Base-by-base conservation (phyloP, 163 green algal genomes). In the Chlorella variabilis region DNA sequence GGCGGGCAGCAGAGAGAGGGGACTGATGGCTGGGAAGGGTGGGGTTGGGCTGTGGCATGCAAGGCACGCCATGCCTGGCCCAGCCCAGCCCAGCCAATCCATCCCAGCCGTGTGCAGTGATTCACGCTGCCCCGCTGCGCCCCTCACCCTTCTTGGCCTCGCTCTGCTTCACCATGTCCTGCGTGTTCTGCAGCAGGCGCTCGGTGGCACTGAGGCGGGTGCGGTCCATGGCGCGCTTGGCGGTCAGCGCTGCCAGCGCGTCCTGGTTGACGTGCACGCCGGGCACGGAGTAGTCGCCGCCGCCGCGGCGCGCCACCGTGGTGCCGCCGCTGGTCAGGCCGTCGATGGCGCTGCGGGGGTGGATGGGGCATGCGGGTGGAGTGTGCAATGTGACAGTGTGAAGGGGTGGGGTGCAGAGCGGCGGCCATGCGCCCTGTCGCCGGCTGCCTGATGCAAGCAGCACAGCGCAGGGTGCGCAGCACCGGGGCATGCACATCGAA, bases 161-260 rank as follows among this genome's bases (percentile, higher is more conserved):
- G 27, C 33, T 51, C 45, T 61, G n/a, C 51, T 81, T 80, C 34
- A 77, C 81, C 51, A 79, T 33, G 6, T 85, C 74, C 73, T 80
- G 81, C 54, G 73, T 69, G 39, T 62, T 61, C 65, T 85, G 62
- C 61, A 85, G 54, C 61, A 85, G 38, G 2, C 81, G 73, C 81
- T 85, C 73, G 29, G 71, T 78, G 73, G 78, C 39, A 39, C 38
- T 69, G 34, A 85, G 71, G 61, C 68, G 62, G 54, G 49, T 67
- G 61, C 71, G 80, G 62, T 85, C 62, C 21, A 84, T 21, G 39
- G 51, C 31, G 41, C 69, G 80, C 62, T 33, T 65, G 34, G 51
- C 61, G 56, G 71, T 81, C 61, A 75, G 58, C 66, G 36, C 17
- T 3, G 51, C 49, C 51, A 76, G 68, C 11, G 48, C 21, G 34